Conservation (phyloP, 192 early-diverging fungal genomes). For the Coemansia sp. region DNA sequence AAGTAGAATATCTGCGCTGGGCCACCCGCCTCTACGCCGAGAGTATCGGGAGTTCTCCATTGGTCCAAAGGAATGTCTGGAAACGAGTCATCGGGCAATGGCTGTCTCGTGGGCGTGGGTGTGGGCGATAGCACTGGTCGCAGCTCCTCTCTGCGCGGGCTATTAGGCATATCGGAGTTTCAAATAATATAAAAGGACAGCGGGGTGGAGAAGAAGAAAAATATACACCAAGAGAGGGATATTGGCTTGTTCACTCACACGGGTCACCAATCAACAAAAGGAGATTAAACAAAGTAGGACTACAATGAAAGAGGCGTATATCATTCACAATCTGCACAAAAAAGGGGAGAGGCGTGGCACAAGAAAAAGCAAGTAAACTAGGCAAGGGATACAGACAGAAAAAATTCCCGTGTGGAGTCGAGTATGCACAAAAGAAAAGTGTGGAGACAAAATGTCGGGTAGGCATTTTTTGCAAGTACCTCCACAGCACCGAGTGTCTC, state of each 20-base stretch:
- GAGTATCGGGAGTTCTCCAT: conserved; percentile 7
- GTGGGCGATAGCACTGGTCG: neutral
- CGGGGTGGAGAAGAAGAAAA: neutral
- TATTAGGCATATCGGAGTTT: neutral
- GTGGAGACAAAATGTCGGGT: neutral
- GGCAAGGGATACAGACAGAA: neutral
- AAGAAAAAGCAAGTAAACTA: neutral
- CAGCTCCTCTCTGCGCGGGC: neutral
- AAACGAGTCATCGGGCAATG: neutral
- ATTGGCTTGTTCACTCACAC: neutral
- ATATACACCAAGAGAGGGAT: conserved; percentile 4
- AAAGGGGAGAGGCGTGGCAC: neutral
- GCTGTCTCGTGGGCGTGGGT: neutral
- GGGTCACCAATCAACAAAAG: neutral
- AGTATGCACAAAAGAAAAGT: neutral
- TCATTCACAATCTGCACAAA: neutral
- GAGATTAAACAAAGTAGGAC: neutral
- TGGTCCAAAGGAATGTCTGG: conserved; percentile 8
- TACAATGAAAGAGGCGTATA: neutral
- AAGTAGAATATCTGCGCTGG: conserved; percentile 14
- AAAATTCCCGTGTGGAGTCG: neutral
- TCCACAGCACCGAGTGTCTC: neutral
- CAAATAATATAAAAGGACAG: neutral
- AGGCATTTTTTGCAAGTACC: neutral
- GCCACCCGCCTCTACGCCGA: neutral